Base-by-base conservation (phyloP, 2,329 filamentous ascomycete genomes). In the Emmonsiellopsis sp. region DNA sequence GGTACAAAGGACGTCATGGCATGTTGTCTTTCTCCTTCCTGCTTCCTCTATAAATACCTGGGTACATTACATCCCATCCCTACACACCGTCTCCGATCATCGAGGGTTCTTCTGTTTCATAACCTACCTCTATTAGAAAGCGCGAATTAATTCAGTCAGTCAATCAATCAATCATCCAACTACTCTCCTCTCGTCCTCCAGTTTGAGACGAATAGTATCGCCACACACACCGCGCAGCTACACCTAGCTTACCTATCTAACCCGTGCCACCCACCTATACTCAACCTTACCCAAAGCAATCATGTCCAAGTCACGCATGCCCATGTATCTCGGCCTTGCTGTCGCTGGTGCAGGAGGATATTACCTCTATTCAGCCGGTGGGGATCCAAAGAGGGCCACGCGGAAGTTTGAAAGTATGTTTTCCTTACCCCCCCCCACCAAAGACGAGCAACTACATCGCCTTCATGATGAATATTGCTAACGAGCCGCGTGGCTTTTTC, bases 331-430 rank as follows among this genome's bases (percentile, higher is more conserved):
- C 34, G 68, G 84, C 62, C 71, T 83, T 60, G 80, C 77, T 55
- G 83, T 81, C 59, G 85, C 79, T 34, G 82, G 81, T 62, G 86
- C 83, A 59, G 75, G 84, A 55, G 89, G 87, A 43, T 97, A 95
- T 79, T 97, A 97, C 77, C 80, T 97, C 58, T 98, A 95, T 78
- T 78, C 74, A 50, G 86, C 91, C 13, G 92, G 92, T 57, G 91
- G 92, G 54, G 81, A 83, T 69, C 79, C 88, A 50, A 88, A 86
- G 71, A 83, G 80, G 49, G 92, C 91, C n/a, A 83, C 90, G 79
- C 87, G 92, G 77, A 78, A 93, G 70, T 80, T 87, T 61, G 87
- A 95, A 76, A 81, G 92, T 95, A 74, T 45, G 83, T 13, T 48
- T 34, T 36, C 32, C 21, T 27, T 27, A 27, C 6, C 44, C 11